Conservation (phyloP, 2,329 filamentous ascomycete species). For the Exophiala dermatitidis region DNA sequence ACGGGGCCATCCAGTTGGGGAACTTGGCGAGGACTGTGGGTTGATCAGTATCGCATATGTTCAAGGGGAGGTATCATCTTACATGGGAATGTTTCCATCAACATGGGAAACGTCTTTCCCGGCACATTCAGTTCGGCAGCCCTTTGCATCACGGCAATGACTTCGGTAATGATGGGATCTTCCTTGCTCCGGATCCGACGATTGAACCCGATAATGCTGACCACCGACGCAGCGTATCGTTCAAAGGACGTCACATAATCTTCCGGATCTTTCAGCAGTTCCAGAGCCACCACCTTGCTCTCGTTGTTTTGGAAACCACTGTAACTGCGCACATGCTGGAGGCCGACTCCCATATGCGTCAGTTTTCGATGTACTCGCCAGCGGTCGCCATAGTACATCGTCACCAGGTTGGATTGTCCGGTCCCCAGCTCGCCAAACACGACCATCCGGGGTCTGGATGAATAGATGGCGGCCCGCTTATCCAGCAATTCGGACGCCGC, state of each 20-base stretch:
- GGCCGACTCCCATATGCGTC: conserved; percentile 47
- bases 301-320: conserved; percentile 52
- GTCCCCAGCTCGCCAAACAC: conserved; percentile 30
- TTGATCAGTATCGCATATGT: neutral
- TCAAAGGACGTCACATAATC: conserved; percentile 37
- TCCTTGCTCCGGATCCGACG: conserved; percentile 36
- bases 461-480: conserved; percentile 32
- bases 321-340: conserved; percentile 51
- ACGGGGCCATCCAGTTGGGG: conserved; percentile 45
- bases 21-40: conserved; percentile 39
- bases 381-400: conserved; percentile 37
- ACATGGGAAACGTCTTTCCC: conserved; percentile 50
- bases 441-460: conserved; percentile 29
- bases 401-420: conserved; percentile 35
- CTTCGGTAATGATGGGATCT: conserved; percentile 55
- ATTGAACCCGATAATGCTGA: conserved; percentile 38
- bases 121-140: conserved; percentile 51
- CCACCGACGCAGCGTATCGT: conserved; percentile 37
- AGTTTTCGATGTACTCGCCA: conserved; percentile 43
- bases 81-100: conserved; percentile 50
- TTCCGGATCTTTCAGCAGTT: conserved; percentile 31
- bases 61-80: neutral
- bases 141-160: conserved; percentile 54
- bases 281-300: conserved; percentile 47
- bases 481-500: conserved; percentile 30